Evolutionary conservation across 768 basidiomycete genomes (phyloP), one percentile per base, ranked within the genome.

Genomic region (Pleurotus eryngii): DNA sequence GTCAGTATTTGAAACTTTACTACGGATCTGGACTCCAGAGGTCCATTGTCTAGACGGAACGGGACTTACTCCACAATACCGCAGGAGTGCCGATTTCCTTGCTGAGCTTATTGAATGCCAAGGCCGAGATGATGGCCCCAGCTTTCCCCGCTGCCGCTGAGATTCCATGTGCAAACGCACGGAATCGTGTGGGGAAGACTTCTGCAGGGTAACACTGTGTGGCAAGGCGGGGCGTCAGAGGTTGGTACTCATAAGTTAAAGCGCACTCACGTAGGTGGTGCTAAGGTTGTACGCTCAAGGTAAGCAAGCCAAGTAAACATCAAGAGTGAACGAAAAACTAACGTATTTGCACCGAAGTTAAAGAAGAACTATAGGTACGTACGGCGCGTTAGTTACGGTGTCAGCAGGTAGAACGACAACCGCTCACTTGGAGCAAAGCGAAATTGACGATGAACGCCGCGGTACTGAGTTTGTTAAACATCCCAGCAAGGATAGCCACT

Each of bases 341-440:
- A 85, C 79, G 82, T 73, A 65, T 89, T 90, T 3, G 87, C 85
- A 17, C 89, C 89, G 63, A 89, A 91, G 73, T 90, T 90, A 77
- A 90, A 90, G 77, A 90, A 89, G 75, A 89, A 89, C 76, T 84
- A 59, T 0, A 48, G 17, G 15, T 35, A 20, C 37, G 65, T 57
- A 11, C 57, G 27, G 18, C 50, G 60, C 7, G 8, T 40, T 51
- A n/a, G 45, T 20, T 43, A 17, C 12, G 3, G 8, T 49, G 20
- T 50, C 49, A 37, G 15, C 7, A n/a, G 3, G 24, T 26, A 26
- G 20, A 22, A 12, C 7, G 9, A 14, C 17, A 18, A 15, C 15
- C 30, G 2, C 64, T 12, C 30, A 81, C 77, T 70, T 88, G 87
- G 20, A 90, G 72, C 62, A 91, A 70, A 0, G 88, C 77, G 66